phyloP scores from a whole-genome alignment of 805 yeast species.

The Starmerella roubikii region DNA sequence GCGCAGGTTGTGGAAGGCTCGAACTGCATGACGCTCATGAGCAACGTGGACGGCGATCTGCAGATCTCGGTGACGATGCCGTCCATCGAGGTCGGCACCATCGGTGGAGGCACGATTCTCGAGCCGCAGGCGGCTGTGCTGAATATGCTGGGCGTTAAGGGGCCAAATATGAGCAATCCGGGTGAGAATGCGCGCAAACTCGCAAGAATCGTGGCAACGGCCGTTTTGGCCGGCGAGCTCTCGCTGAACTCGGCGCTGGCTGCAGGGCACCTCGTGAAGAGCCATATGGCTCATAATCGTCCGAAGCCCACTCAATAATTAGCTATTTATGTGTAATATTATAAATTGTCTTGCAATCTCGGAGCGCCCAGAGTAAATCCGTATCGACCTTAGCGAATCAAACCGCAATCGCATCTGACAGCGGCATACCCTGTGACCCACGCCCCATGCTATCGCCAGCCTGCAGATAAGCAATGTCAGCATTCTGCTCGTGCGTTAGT shows the following conservation, averaged over 20 bases:
- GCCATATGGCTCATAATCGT: slow-evolving; percentile 94
- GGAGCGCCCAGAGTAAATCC: no score
- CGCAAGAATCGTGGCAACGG: slow-evolving; percentile 84
- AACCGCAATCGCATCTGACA: no score
- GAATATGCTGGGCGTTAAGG: slow-evolving; percentile 84
- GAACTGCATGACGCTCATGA: slow-evolving; percentile 93
- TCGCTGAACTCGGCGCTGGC: slow-evolving; percentile 93
- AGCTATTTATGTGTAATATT: no score
- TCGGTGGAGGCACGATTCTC: slow-evolving; percentile 96
- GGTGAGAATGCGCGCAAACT: slow-evolving; percentile 91
- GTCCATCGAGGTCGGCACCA: slow-evolving; percentile 95
- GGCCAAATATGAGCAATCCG: slow-evolving; percentile 87
- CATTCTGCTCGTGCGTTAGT: no score
- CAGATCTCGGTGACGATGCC: slow-evolving; percentile 98
- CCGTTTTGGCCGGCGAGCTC: slow-evolving; percentile 90
- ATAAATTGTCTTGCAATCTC: no score
- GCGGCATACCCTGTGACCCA: no score
- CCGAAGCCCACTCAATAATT: slow-evolving; percentile 29
- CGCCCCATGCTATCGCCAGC: no score
- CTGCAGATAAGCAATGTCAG: no score
- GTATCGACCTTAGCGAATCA: no score
- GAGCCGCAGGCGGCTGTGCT: slow-evolving; percentile 96
- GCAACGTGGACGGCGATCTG: slow-evolving; percentile 65
- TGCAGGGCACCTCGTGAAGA: slow-evolving; percentile 95
- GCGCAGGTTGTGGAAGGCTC: slow-evolving; percentile 98